Evolutionary conservation across 768 basidiomycete species (phyloP).

Genomic region (Termitomyces titanicus): DNA sequence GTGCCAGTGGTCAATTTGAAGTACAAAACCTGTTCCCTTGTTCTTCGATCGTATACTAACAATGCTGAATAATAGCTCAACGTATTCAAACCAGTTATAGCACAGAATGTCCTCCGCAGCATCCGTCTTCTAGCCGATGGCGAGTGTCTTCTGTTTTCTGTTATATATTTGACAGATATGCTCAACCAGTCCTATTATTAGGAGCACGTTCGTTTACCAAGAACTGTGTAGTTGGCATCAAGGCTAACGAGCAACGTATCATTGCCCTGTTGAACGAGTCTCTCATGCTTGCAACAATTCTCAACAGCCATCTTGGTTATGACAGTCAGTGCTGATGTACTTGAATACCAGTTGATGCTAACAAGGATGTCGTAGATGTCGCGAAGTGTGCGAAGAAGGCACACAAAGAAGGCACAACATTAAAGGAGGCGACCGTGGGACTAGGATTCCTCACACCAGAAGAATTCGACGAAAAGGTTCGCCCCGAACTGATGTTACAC

Average conservation of each 20-base stretch:
- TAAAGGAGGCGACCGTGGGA: constrained; percentile 91
- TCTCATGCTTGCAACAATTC: constrained; percentile 95
- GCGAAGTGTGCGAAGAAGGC: constrained; percentile 99
- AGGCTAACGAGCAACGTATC: constrained; percentile 95
- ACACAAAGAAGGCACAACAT: constrained; percentile 95
- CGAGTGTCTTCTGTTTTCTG: constrained; percentile 24
- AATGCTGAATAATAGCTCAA: constrained; percentile 66
- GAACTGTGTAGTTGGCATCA: constrained; percentile 94
- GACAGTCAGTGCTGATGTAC: constrained; percentile 66
- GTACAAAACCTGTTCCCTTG: constrained; percentile 35
- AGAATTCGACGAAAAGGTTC: constrained; percentile 93
- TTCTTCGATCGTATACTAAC: background rate
- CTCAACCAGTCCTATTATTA: constrained; percentile 20
- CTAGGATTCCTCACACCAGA: constrained; percentile 84
- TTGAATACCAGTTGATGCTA: constrained; percentile 10
- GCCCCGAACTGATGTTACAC: constrained; percentile 86
- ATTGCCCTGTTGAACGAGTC: constrained; percentile 87
- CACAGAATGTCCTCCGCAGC: constrained; percentile 96
- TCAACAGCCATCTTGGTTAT: constrained; percentile 95
- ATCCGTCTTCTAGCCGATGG: constrained; percentile 93
- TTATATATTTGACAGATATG: no score
- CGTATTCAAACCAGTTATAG: constrained; percentile 98
- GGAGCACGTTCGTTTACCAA: constrained; percentile 92
- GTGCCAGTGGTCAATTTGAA: constrained; percentile 97
- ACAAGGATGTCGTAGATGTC: constrained; percentile 58